Conservation (phyloP, 345 rosid species). For the Populus davidiana region DNA sequence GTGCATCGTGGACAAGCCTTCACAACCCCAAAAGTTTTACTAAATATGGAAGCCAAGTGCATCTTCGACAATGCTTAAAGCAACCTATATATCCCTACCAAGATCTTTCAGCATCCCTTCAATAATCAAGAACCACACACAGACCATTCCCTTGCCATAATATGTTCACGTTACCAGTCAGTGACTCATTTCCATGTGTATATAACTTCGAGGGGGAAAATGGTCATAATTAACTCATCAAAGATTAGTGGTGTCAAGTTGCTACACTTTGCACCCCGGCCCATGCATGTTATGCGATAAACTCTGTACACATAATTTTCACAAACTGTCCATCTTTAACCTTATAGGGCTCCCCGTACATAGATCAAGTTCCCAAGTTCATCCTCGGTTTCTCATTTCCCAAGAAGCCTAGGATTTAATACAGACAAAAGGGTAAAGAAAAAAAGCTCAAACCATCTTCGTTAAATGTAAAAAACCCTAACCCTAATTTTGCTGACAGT, state of each 20-base stretch:
- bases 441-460: conserved; percentile 1
- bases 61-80: conserved; percentile 11
- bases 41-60: neutral
- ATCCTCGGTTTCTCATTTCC: conserved; percentile 8
- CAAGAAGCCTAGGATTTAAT: neutral
- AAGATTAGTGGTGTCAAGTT: neutral
- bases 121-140: conserved; percentile 2
- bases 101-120: conserved; percentile 17
- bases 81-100: conserved; percentile 10
- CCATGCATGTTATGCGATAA: neutral
- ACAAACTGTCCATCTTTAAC: conserved; percentile 1
- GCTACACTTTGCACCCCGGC: neutral
- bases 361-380: conserved; percentile 15
- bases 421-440: neutral
- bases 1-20: conserved; percentile 14
- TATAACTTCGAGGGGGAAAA: conserved; percentile 19
- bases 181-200: conserved; percentile 5
- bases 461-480: conserved; percentile 37
- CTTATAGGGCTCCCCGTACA: neutral
- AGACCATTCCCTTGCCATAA: conserved; percentile 8
- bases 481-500: conserved; percentile 32
- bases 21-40: neutral
- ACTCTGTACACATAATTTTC: neutral
- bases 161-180: conserved; percentile 19
- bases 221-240: neutral